phyloP scores from a whole-genome alignment of 352 stramenopile species.

The Phytophthora europaea region DNA sequence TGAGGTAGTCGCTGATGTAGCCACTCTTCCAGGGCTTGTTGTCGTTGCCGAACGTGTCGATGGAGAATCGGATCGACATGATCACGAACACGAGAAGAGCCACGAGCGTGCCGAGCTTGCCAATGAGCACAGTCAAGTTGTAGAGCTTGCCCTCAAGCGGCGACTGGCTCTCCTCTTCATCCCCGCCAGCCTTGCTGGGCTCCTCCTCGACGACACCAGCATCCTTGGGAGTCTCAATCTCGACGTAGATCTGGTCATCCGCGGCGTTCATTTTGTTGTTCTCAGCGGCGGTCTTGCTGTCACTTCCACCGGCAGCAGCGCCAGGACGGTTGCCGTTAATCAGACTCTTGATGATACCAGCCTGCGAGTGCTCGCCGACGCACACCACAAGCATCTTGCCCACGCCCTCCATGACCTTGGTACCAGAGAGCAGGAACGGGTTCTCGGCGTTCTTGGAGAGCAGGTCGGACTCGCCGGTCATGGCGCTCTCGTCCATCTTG shows the following conservation, averaged over 20 bases:
- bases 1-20: constrained; percentile 54
- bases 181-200: constrained; percentile 26
- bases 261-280: constrained; percentile 33
- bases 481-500: constrained; percentile 90
- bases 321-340: constrained; percentile 84
- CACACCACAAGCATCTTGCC: constrained; percentile 93
- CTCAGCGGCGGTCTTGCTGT: constrained; percentile 11
- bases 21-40: constrained; percentile 39
- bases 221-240: constrained; percentile 66
- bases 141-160: constrained; percentile 77
- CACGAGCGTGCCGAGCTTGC: constrained; percentile 63
- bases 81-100: constrained; percentile 69
- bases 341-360: constrained; percentile 89
- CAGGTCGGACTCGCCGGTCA: constrained; percentile 93
- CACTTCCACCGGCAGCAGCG: constrained; percentile 48
- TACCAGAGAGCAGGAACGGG: constrained; percentile 93
- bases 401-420: constrained; percentile 92
- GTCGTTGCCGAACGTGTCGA: constrained; percentile 47
- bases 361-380: constrained; percentile 92
- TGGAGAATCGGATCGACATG: constrained; percentile 63
- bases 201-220: constrained; percentile 23
- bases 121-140: constrained; percentile 70
- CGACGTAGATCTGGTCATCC: constrained; percentile 50
- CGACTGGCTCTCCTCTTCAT: constrained; percentile 52
- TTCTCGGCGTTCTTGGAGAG: constrained; percentile 79